Evolutionary conservation across 768 basidiomycete species (phyloP).

Genomic region (Boletus edulis): DNA sequence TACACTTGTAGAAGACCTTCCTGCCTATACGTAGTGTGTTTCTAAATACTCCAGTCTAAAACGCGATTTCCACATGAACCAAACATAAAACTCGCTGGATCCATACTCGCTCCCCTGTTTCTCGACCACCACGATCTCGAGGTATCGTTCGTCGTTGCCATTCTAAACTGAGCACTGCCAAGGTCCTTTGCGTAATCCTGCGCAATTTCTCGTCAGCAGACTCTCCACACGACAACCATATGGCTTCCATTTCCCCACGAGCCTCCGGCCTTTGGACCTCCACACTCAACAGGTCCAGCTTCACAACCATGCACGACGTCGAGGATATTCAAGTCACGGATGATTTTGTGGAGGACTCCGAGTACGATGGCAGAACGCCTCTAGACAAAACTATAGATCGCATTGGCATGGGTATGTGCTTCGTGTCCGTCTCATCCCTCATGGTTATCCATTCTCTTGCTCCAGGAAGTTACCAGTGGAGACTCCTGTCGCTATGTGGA

Average conservation of each 20-base stretch:
- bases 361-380: constrained; percentile 49
- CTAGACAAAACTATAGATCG: constrained; percentile 87
- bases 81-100: neutral
- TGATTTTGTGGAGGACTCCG: constrained; percentile 20
- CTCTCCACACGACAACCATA: constrained; percentile 12
- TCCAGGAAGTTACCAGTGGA: constrained; percentile 76
- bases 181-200: constrained; percentile 7
- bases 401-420: constrained; percentile 78
- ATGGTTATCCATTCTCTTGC: neutral
- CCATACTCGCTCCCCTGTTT: neutral
- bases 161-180: neutral
- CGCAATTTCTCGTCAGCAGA: constrained; percentile 1
- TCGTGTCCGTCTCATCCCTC: neutral
- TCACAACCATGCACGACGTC: constrained; percentile 40
- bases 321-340: constrained; percentile 29
- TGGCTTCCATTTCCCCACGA: constrained; percentile 46
- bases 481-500: constrained; percentile 78
- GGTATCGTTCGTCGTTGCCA: too few relatives aligned
- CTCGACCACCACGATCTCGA: neutral
- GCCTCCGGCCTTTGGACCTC: constrained; percentile 50
- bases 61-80: neutral
- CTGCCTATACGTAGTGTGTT: constrained; percentile 13
- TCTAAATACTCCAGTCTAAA: constrained; percentile 1
- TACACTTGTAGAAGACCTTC: constrained; percentile 43
- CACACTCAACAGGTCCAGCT: constrained; percentile 29